phyloP scores from a whole-genome alignment of 371 early-diverging fungal species.

The Actinomucor elegans region DNA sequence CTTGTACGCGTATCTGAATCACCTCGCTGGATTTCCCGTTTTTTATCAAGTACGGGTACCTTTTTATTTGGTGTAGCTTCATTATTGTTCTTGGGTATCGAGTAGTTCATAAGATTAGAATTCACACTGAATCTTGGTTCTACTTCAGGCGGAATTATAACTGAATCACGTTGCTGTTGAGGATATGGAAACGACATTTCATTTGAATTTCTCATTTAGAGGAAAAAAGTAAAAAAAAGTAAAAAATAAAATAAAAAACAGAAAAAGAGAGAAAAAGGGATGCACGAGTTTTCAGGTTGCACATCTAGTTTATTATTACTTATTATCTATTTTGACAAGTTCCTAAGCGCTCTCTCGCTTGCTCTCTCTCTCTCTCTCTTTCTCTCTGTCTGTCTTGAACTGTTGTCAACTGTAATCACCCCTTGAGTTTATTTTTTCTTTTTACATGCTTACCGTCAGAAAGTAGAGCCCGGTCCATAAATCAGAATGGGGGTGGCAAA shows the following conservation, averaged over 20 bases:
- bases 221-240: not conserved
- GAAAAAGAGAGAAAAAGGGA: not conserved
- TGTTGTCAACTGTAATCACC: too few species aligned
- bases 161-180: slow-evolving; percentile 7
- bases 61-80: not conserved
- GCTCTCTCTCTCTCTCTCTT: not conserved
- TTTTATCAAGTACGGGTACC: not conserved
- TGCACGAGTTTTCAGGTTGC: slow-evolving; percentile 21
- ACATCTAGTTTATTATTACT: slow-evolving; percentile 4
- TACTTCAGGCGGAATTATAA: slow-evolving; percentile 3
- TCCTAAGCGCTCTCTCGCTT: slow-evolving; percentile 10
- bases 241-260: not conserved
- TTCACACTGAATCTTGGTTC: slow-evolving; percentile 46
- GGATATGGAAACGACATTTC: not conserved
- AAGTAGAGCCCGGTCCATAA: too few species aligned
- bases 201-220: not conserved
- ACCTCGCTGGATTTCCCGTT: slow-evolving; percentile 43
- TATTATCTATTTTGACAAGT: slow-evolving; percentile 8
- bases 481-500: too few species aligned
- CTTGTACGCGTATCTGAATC: slow-evolving; percentile 40
- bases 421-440: too few species aligned
- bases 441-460: too few species aligned
- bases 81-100: slow-evolving; percentile 42
- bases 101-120: slow-evolving; percentile 55
- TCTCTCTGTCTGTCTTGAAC: too few species aligned